These are phyloP conservation scores for Knufia fluminis DNA, from an alignment of 2,329 filamentous ascomycete species.

Conservation along the genomic window DNA sequence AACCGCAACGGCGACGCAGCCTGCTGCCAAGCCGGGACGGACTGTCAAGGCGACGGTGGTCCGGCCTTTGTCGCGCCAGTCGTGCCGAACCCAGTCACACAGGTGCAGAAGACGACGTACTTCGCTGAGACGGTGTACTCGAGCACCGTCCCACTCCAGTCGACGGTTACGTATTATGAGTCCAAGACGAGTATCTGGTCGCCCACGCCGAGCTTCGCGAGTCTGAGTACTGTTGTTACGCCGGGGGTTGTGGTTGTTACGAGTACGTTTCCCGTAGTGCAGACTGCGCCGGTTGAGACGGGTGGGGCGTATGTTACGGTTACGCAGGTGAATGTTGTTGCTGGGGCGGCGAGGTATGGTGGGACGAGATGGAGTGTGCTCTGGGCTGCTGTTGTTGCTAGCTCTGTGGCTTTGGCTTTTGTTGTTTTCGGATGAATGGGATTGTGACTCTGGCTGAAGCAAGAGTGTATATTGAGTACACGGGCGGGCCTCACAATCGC, in stretches of 20 bases:
- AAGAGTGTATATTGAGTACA: no score
- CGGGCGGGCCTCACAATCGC: no score
- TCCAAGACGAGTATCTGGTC: background rate
- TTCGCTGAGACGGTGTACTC: background rate
- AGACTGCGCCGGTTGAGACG: background rate
- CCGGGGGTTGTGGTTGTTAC: background rate
- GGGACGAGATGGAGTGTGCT: background rate
- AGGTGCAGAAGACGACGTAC: constrained; percentile 1
- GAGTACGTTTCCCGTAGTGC: background rate
- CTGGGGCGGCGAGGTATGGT: background rate
- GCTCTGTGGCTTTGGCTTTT: background rate
- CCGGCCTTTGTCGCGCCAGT: background rate
- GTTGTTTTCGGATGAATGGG: background rate
- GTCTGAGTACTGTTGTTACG: background rate
- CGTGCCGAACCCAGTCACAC: background rate
- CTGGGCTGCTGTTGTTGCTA: background rate
- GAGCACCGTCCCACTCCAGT: background rate
- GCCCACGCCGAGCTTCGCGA: background rate
- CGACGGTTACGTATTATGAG: background rate
- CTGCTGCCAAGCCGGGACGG: constrained; percentile 24
- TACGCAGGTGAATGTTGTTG: constrained; percentile 3
- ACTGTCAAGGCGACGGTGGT: constrained; percentile 15
- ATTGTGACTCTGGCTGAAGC: no score
- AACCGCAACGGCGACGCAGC: constrained; percentile 22
- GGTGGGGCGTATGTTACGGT: constrained; percentile 1